phyloP scores from a whole-genome alignment of 306 rosid species.

The Calophaca sinica region DNA sequence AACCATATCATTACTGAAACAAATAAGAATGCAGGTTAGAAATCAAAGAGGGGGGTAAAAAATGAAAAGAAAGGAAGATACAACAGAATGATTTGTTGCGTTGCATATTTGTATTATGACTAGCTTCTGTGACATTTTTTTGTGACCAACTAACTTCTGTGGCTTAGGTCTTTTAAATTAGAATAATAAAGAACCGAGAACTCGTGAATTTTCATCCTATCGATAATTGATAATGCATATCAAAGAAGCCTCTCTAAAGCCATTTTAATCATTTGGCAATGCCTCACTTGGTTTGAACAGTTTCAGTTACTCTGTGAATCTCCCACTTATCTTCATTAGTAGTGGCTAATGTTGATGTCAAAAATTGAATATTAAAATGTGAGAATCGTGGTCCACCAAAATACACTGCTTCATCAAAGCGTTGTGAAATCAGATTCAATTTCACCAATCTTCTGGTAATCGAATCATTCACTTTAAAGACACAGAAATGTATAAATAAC shows the following conservation, averaged over 20 bases:
- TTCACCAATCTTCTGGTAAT: not conserved
- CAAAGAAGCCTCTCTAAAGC: not conserved
- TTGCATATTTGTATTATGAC: not conserved
- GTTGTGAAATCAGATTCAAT: not conserved
- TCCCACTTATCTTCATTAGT: not conserved
- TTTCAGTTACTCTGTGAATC: not conserved
- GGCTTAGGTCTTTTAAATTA: not conserved
- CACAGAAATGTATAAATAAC: not conserved
- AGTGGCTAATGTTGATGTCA: not conserved
- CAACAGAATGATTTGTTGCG: not conserved
- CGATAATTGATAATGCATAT: not conserved
- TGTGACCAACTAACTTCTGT: too few relatives aligned
- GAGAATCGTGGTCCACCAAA: not conserved
- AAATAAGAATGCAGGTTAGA: not conserved
- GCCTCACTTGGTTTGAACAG: slow-evolving; percentile 6
- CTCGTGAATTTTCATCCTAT: not conserved
- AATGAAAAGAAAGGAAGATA: not conserved
- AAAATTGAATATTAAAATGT: not conserved
- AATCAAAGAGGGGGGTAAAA: slow-evolving; percentile 11
- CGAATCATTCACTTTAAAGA: not conserved
- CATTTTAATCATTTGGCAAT: slow-evolving; percentile 2
- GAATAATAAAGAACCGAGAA: slow-evolving; percentile 13
- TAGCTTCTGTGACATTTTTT: not conserved
- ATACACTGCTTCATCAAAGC: not conserved
- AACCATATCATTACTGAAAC: not conserved